Conservation (phyloP, 441 rosid genomes). For the Macaranga tanarius region DNA sequence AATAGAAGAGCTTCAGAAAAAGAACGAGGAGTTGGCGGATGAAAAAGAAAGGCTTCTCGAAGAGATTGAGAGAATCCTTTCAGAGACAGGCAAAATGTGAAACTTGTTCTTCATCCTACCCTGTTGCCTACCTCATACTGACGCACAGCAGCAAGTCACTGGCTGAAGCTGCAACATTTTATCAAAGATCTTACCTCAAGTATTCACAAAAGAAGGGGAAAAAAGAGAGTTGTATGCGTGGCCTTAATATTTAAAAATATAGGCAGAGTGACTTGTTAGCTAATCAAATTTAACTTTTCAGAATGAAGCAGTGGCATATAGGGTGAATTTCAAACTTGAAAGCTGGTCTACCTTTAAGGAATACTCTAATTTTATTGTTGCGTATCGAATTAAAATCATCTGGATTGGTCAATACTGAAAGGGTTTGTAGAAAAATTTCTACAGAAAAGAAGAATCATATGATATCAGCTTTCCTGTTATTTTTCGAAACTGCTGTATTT, state of each 20-base stretch:
- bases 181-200: background rate
- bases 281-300: background rate
- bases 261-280: slow-evolving; percentile 1
- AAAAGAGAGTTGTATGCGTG: no score
- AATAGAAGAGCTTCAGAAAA: slow-evolving; percentile 71
- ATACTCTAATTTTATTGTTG: background rate
- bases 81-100: slow-evolving; percentile 41
- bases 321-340: background rate
- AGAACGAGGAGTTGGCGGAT: slow-evolving; percentile 52
- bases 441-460: background rate
- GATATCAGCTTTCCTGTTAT: background rate
- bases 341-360: background rate
- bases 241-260: no score
- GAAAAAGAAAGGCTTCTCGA: slow-evolving; percentile 72
- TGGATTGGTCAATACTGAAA: background rate
- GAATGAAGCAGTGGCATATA: background rate
- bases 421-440: no score
- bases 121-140: background rate
- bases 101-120: background rate
- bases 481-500: background rate
- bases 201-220: no score
- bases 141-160: background rate
- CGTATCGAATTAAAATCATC: background rate
- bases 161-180: background rate
- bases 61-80: slow-evolving; percentile 59